Percentiles rank a stretch among this genome's conserved stretches.
Conservation (phyloP, 208 protist genomes). For the Acanthamoeba polyphaga region DNA sequence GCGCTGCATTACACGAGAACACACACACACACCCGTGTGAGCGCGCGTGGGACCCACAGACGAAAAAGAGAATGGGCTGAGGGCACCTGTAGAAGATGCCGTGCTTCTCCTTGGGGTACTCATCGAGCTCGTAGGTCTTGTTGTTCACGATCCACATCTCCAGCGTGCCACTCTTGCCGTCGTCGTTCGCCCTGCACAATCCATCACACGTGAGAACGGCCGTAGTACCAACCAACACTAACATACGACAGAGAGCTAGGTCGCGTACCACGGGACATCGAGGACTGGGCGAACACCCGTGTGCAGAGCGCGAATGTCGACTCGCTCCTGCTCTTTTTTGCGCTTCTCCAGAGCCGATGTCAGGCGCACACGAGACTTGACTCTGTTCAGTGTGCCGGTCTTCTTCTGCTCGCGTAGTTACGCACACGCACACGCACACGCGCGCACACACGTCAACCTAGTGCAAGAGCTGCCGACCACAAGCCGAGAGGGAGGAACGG, state of each 20-base stretch:
- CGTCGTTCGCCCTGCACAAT: conserved; percentile 53
- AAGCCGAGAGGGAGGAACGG: background rate
- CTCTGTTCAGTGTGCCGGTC: conserved; percentile 68
- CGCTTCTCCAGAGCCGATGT: conserved; percentile 42
- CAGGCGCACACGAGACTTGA: conserved; percentile 60
- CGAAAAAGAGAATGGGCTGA: background rate
- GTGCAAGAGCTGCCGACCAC: no score
- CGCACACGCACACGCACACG: background rate
- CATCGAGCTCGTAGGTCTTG: conserved; percentile 58
- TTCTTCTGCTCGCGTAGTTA: conserved; percentile 32
- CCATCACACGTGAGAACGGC: background rate
- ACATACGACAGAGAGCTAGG: background rate
- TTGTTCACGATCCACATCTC: conserved; percentile 76
- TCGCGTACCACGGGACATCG: conserved; percentile 33
- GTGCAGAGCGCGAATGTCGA: conserved; percentile 67
- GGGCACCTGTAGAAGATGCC: conserved; percentile 76
- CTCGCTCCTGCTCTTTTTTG: conserved; percentile 56
- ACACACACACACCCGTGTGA: no score
- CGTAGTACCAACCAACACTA: background rate
- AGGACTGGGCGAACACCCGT: conserved; percentile 38
- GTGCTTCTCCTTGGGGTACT: conserved; percentile 1
- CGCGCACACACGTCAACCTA: background rate
- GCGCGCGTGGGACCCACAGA: no score
- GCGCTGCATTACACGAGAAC: background rate
- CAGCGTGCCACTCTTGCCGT: conserved; percentile 25